Evolutionary conservation across 2,329 filamentous ascomycete genomes (phyloP).

Genomic region (Trichoderma hamatum): DNA sequence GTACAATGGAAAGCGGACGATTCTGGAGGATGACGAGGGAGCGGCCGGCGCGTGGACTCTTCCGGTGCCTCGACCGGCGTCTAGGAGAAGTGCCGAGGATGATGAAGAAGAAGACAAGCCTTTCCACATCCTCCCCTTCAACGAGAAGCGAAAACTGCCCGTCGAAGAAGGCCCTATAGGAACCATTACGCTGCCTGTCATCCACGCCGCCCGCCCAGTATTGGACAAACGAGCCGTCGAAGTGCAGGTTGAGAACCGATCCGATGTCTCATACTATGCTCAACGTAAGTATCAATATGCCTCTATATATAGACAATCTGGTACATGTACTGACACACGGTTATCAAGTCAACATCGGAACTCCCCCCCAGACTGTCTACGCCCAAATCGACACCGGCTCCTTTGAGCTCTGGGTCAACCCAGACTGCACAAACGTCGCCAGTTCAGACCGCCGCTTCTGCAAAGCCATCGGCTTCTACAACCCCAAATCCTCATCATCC

Average conservation of each 20-base stretch:
- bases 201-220: slow-evolving; percentile 37
- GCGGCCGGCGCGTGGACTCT: slow-evolving; percentile 26
- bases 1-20: slow-evolving; percentile 9
- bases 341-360: slow-evolving; percentile 58
- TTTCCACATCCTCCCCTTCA: slow-evolving; percentile 21
- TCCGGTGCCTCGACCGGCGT: slow-evolving; percentile 21
- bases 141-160: slow-evolving; percentile 17
- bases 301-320: too few relatives aligned
- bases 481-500: slow-evolving; percentile 47
- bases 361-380: slow-evolving; percentile 55
- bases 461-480: slow-evolving; percentile 49
- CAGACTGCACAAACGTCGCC: slow-evolving; percentile 54
- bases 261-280: slow-evolving; percentile 58
- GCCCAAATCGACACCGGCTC: slow-evolving; percentile 63
- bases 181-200: slow-evolving; percentile 37
- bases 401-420: slow-evolving; percentile 66
- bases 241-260: slow-evolving; percentile 52
- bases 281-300: slow-evolving; percentile 41
- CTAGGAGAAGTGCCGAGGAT: slow-evolving; percentile 7
- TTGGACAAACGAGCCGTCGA: slow-evolving; percentile 49
- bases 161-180: slow-evolving; percentile 27
- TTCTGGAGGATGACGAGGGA: slow-evolving; percentile 12
- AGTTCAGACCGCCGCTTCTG: slow-evolving; percentile 50
- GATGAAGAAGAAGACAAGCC: slow-evolving; percentile 1
- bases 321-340: slow-evolving; percentile 2